Evolutionary conservation across 1,139 yeast species (phyloP), one percentile per base, ranked within the genome.

Genomic region (Yamadazyma triangularis): DNA sequence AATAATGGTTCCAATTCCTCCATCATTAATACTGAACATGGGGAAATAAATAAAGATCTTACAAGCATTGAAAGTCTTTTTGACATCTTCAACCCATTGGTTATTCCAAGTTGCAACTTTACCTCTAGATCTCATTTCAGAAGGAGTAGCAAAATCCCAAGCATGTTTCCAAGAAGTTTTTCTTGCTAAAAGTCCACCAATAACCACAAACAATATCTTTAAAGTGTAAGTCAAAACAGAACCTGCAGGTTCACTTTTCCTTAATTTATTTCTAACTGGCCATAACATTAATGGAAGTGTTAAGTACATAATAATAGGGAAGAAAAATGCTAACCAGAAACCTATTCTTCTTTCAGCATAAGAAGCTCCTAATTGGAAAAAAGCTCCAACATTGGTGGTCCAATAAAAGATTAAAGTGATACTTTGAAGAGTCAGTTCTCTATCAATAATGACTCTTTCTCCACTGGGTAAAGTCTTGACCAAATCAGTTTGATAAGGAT

Each of bases 301-400:
- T 35, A 69, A 44, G 48, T 73, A 75, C 27, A 73, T 45, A 27
- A 72, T 44, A 33, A 71, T 68, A 22, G 81, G 80, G 24, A 73
- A 51, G 42, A 78, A 59, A 56, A 64, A 82, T 1, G 88, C 88
- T 19, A 78, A 68, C 87, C 87, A 82, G 60, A 74, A 82, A 24
- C 87, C 89, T 37, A 77, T 64, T 35, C 72, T 55, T 50, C 77
- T 65, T 44, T 79, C 89, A 44, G 76, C 57, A 49, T 79, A 78
- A 4, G 88, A 76, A 12, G 93, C 80, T 25, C 87, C 87, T 40
- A 85, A 67, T 34, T 83, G 79, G 36, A 84, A 71, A 42, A 84
- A 69, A 5, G 91, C 77, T 30, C 95, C 95, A 41, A 81, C 60
- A 53, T 85, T 85, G 52, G 85, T 79, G 48, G 84, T 70, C 71